Base-by-base conservation (phyloP, 164 flowering plant genomes). In the Tetracentron sinense region DNA sequence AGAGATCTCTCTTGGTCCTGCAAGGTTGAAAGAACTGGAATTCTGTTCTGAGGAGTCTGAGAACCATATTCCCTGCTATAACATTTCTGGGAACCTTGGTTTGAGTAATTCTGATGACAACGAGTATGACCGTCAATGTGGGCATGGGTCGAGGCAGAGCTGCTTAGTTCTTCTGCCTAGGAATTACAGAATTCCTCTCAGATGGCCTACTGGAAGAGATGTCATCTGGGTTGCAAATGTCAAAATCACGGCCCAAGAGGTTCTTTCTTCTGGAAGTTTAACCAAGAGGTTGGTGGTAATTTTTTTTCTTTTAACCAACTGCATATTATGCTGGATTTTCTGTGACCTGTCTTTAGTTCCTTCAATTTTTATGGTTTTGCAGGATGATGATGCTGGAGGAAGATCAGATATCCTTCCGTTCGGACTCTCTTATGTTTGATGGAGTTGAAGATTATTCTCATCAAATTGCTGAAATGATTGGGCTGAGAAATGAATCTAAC, bases 371-470 rank as follows among this genome's bases (percentile, higher is more conserved):
- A 31, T 66, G 56, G 46, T 66, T n/a, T n/a, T 72, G 31, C 76
- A 94, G 97, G 80, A 89, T 94, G 96, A 94, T 94, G 99, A 85
- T 92, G 94, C 60, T 91, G 71, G 98, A 92, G 38, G 95, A 92
- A 61, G 96, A 92, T 62, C 98, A 95, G 72, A 87, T 95, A 38
- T 88, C 99, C 10, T 95, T 95, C 50, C 87, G 87, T 31, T 87
- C 98, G 20, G 94, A 81, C 56, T 83, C 94, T 30, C 78, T 69
- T 23, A 83, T 76, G 71, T 84, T 81, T 75, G 98, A 92, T 75
- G 92, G 90, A 11, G 75, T 95, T 51, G 97, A 95, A 80, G 99
- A 95, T 68, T 95, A 95, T 72, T 83, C 99, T 0, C 98, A 90
- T 81, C 99, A 92, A 80, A 90, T 95, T 78, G 99, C 99, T 27